Percentiles rank a stretch among this genome's conserved stretches.
These are phyloP conservation scores for Eucalyptus sp. DNA, from an alignment of 345 rosid genomes.

Conservation along the genomic window DNA sequence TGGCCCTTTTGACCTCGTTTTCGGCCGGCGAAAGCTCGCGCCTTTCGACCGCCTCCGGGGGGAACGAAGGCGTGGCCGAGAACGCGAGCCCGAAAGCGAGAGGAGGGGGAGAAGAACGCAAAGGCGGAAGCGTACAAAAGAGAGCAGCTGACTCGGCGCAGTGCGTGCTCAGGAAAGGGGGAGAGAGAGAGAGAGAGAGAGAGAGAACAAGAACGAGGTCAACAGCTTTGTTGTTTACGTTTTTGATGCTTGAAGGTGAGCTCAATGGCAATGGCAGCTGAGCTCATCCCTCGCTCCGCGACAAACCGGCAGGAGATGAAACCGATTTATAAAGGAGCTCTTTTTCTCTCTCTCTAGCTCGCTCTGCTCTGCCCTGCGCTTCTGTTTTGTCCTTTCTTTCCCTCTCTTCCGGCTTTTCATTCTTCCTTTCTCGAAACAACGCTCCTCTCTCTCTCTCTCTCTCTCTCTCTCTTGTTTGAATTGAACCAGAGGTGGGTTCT, in stretches of 20 bases:
- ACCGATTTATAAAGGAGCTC: background rate
- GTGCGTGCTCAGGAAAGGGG: background rate
- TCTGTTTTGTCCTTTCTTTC: conserved; percentile 5
- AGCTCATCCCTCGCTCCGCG: background rate
- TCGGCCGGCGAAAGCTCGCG: conserved; percentile 1
- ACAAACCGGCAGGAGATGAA: background rate
- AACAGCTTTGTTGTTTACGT: background rate
- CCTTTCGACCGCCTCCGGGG: background rate
- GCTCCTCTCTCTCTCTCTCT: background rate
- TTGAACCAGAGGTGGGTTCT: background rate
- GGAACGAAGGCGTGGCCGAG: background rate
- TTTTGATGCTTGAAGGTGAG: background rate
- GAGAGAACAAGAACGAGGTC: background rate
- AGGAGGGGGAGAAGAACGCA: background rate
- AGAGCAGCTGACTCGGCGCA: background rate
- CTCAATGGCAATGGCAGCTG: background rate
- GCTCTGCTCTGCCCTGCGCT: background rate
- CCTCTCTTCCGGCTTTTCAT: background rate
- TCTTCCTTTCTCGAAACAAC: background rate
- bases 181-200: background rate
- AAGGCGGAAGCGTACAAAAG: background rate
- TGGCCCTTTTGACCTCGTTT: conserved; percentile 3
- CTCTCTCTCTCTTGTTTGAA: background rate
- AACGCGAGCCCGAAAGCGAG: background rate
- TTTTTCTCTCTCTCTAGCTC: background rate